phyloP scores from a whole-genome alignment of 208 protist species.

The Leishmania tarentolae region DNA sequence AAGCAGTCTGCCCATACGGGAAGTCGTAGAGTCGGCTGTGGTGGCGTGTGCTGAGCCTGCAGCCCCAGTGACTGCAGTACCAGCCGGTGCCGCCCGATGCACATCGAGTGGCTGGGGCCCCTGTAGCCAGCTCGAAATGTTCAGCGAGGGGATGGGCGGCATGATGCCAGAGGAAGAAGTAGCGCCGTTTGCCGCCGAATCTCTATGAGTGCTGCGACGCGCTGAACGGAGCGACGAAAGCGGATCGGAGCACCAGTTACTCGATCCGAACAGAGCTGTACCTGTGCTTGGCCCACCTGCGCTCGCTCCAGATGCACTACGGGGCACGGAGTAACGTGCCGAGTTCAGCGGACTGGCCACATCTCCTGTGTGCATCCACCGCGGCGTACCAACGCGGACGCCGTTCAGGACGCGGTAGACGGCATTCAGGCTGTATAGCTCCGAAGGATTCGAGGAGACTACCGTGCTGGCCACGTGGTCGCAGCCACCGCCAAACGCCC shows the following conservation, averaged over 20 bases:
- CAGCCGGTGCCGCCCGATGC: constrained; percentile 16
- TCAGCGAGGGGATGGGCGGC: constrained; percentile 6
- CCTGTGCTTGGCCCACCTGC: neutral
- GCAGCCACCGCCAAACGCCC: neutral
- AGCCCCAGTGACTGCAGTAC: neutral
- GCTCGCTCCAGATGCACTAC: neutral
- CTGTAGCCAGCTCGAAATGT: constrained; percentile 32
- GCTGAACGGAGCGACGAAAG: constrained; percentile 13
- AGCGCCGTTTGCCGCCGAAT: neutral
- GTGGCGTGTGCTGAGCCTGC: neutral
- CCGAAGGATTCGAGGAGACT: constrained; percentile 22
- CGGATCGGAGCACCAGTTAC: constrained; percentile 14
- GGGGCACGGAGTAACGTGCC: constrained; percentile 4
- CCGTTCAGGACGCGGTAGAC: constrained; percentile 50
- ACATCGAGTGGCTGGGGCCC: constrained; percentile 31
- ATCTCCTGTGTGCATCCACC: constrained; percentile 20
- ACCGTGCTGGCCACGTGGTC: neutral
- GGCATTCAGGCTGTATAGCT: constrained; percentile 49
- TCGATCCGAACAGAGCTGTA: neutral
- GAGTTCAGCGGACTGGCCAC: constrained; percentile 21
- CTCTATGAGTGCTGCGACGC: neutral
- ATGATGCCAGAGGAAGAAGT: too few species aligned
- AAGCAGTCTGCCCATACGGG: neutral
- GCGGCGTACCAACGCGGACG: constrained; percentile 26
- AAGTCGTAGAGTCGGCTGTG: neutral